A percentile compares a stretch with the other conserved stretches of the same genome.
phyloP scores from a whole-genome alignment of 139 green algal species.

The Parachlorella kessleri region DNA sequence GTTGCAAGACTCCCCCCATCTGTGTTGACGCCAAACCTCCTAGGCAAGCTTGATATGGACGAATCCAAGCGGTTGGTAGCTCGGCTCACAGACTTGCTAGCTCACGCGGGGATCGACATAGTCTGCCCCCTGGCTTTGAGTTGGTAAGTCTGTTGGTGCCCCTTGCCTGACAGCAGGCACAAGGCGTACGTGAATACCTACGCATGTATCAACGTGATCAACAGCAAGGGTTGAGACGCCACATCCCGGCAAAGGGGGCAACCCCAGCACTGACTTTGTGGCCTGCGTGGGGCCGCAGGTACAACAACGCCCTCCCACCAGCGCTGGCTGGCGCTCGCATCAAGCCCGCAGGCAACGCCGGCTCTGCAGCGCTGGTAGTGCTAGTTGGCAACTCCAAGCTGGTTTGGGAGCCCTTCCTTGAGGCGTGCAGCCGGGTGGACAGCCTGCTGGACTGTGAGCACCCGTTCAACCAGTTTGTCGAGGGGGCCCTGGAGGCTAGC shows the following conservation, averaged over 20 bases:
- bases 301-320: slow-evolving; percentile 26
- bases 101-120: slow-evolving; percentile 5
- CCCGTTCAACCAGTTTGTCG: slow-evolving; percentile 39
- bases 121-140: neutral
- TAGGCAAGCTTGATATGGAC: too few relatives aligned
- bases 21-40: too few relatives aligned
- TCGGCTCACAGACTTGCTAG: too few relatives aligned
- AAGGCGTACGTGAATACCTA: too few relatives aligned
- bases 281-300: slow-evolving; percentile 22
- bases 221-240: neutral
- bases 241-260: neutral
- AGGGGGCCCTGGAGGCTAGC: too few relatives aligned
- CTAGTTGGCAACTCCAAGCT: slow-evolving; percentile 44
- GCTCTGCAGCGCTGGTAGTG: slow-evolving; percentile 18
- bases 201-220: too few relatives aligned
- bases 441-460: slow-evolving; percentile 25
- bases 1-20: too few relatives aligned
- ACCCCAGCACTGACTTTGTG: neutral
- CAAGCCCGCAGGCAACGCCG: neutral
- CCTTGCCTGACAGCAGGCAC: too few relatives aligned
- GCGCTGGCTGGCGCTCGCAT: slow-evolving; percentile 27
- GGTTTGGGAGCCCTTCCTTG: slow-evolving; percentile 44
- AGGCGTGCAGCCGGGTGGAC: neutral
- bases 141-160: slow-evolving; percentile 2
- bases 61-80: too few relatives aligned